These are phyloP conservation scores for Ogataea dorogensis DNA, from an alignment of 805 yeast genomes.

Conservation along the genomic window DNA sequence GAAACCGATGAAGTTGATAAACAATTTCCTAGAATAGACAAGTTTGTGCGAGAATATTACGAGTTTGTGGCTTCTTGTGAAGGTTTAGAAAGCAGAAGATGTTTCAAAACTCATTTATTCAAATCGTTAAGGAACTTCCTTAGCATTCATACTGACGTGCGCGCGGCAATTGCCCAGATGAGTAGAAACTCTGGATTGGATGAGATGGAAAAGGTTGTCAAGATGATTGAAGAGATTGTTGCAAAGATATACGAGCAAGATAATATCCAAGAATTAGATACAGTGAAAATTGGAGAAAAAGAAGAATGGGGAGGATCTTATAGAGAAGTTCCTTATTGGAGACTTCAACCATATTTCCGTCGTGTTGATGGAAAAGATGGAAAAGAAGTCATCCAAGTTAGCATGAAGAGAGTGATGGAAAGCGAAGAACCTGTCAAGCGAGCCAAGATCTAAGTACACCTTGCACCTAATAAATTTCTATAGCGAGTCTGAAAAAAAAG, in stretches of 20 bases:
- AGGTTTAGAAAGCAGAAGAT: conserved; percentile 71
- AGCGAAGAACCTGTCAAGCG: conserved; percentile 11
- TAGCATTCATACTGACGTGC: conserved; percentile 69
- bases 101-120: conserved; percentile 92
- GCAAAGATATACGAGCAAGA: conserved; percentile 49
- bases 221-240: conserved; percentile 66
- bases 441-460: conserved; percentile 5
- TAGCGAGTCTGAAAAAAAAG: conserved; percentile 9
- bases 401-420: conserved; percentile 20
- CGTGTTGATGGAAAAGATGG: conserved; percentile 76
- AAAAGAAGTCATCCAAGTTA: conserved; percentile 35
- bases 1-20: conserved; percentile 50
- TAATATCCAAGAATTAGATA: conserved; percentile 56
- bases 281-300: conserved; percentile 48
- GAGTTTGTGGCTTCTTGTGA: conserved; percentile 67
- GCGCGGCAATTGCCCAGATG: conserved; percentile 64
- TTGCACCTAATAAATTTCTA: conserved; percentile 1
- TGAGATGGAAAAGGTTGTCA: conserved; percentile 49
- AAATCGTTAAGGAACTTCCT: conserved; percentile 81
- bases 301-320: conserved; percentile 80
- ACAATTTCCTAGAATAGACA: conserved; percentile 84
- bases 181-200: conserved; percentile 45
- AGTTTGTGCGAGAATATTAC: conserved; percentile 78
- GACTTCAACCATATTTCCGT: conserved; percentile 94
- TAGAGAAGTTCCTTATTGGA: conserved; percentile 86